phyloP scores from a whole-genome alignment of 176 grass and related monocot genomes.

The Luzula sylvatica region DNA sequence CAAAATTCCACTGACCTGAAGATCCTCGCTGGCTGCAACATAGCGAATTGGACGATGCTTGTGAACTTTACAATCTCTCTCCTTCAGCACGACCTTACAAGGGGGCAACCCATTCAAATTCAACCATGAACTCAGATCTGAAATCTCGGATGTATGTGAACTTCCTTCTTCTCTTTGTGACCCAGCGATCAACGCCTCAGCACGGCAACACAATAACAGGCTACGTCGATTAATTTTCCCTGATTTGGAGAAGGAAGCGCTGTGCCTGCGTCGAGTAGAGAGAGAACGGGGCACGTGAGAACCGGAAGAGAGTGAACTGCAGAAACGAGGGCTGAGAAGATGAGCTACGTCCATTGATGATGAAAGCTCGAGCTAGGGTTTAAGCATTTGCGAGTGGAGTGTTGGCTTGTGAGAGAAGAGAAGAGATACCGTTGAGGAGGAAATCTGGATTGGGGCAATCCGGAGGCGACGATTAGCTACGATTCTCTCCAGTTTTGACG shows the following conservation, averaged over 20 bases:
- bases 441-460: no score
- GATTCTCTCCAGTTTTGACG: no score
- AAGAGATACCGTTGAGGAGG: not conserved
- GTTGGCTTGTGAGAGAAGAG: not conserved
- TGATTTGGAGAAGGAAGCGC: conserved; percentile 25
- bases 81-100: conserved; percentile 55
- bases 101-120: conserved; percentile 40
- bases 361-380: no score
- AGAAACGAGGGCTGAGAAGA: conserved; percentile 26
- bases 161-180: conserved; percentile 21
- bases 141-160: conserved; percentile 19
- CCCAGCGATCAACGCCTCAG: conserved; percentile 39
- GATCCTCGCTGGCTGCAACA: conserved; percentile 54
- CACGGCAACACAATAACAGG: conserved; percentile 27
- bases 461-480: no score
- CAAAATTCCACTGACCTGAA: conserved; percentile 33
- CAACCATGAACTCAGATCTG: conserved; percentile 65
- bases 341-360: conserved; percentile 25
- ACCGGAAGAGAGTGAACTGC: conserved; percentile 18
- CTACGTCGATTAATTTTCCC: conserved; percentile 16
- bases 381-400: no score
- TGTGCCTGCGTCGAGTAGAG: conserved; percentile 16
- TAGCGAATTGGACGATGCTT: conserved; percentile 56
- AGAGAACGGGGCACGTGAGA: conserved; percentile 15
- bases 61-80: conserved; percentile 49